Base-by-base conservation (phyloP, 2,329 filamentous ascomycete genomes). In the Escovopsis sp. region DNA sequence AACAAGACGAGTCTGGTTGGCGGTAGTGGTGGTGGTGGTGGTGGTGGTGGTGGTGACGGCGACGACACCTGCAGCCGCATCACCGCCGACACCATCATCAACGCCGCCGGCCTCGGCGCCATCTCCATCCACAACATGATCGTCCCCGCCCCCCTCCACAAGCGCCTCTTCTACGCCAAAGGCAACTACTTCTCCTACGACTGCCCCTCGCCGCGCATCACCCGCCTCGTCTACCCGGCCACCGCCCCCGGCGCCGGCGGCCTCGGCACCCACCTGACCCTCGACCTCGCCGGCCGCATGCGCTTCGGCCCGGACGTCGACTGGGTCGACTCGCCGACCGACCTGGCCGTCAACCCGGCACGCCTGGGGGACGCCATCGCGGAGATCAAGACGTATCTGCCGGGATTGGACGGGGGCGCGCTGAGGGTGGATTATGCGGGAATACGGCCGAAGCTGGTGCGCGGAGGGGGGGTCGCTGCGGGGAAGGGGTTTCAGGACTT, bases 271-370 rank as follows among this genome's bases (percentile, higher is more conserved):
- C 90, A 98, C 56, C 65, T 98, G 14, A 98, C 90, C 1, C 70
- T 96, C 38, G 90, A 98, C 54, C 69, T 96, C 59, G 70, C 65
- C 0, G 87, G 88, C 0, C 73, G 83, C 1, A 69, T 96, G 30
- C 79, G 85, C 27, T 98, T 98, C 55, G 90, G 90, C 0, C 90
- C 90, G 0, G 90, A 98, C 51, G 81, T 94, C 12, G 85, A 96
- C 55, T 96, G 90, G 90, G 79, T 94, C 0, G 70, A 79, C 33
- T 61, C 66, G 1, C 74, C 85, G 0, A 57, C 60, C 8, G 75
- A 94, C 48, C 64, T 94, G n/a, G 62, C 65, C 2, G 78, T 81
- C 13, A 84, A 73, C 44, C 59, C 65, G 2, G 62, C 62, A 16
- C 66, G 81, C 11, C 61, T 94, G 37, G 54, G 60, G 2, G 64